phyloP scores from a whole-genome alignment of 345 rosid species.

The Ailanthus altissimus region DNA sequence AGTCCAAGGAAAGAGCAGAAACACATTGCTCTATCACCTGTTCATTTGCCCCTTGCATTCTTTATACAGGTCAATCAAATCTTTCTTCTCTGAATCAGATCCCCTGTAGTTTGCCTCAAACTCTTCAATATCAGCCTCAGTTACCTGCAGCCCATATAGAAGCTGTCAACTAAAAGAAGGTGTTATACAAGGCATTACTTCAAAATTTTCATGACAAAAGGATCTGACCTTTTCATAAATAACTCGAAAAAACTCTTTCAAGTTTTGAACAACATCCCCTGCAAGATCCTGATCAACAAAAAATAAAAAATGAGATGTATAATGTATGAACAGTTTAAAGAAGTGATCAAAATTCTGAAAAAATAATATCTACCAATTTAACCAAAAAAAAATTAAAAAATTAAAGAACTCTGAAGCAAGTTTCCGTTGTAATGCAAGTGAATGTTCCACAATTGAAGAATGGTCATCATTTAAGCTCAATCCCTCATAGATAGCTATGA shows the following conservation, averaged over 20 bases:
- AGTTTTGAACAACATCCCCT: constrained; percentile 70
- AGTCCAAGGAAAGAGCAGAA: constrained; percentile 1
- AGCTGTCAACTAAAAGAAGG: constrained; percentile 6
- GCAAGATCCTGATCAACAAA: constrained; percentile 67
- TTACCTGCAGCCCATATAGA: constrained; percentile 44
- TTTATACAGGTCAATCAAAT: constrained; percentile 68
- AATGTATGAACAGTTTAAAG: not conserved
- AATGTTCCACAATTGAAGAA: not conserved
- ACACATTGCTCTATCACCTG: constrained; percentile 43
- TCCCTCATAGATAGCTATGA: not conserved
- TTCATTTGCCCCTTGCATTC: constrained; percentile 75
- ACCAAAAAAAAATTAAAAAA: not conserved
- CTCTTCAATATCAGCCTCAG: constrained; percentile 83
- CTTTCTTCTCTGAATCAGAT: constrained; percentile 87
- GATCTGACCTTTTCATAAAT: constrained; percentile 69
- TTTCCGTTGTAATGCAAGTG: not conserved
- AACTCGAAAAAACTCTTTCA: constrained; percentile 68
- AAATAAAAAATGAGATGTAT: constrained; percentile 11
- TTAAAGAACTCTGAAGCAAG: not conserved
- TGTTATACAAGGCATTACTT: not conserved
- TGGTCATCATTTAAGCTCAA: not conserved
- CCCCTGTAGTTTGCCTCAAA: constrained; percentile 88
- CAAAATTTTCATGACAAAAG: constrained; percentile 8
- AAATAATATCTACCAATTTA: not conserved
- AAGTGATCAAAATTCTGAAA: not conserved